Base-by-base conservation (phyloP, 2,329 filamentous ascomycete species). In the Arthrobotrys iridis region DNA sequence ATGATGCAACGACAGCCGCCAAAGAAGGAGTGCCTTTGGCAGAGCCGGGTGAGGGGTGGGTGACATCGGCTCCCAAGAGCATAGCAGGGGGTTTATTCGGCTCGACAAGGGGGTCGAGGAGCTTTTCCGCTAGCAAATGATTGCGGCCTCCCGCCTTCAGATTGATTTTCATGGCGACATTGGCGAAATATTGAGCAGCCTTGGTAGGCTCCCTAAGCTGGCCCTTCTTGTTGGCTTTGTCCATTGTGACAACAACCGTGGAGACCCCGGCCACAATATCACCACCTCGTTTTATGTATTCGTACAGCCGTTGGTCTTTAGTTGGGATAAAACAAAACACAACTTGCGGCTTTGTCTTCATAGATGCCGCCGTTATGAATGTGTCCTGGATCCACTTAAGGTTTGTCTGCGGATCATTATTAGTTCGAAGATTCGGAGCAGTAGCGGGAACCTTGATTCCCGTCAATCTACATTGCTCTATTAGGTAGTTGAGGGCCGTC, bases 51-150 rank as follows among this genome's bases (percentile, higher is more conserved):
- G 93, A 94, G 0, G 93, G 93, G 79, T 97, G 93, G 0, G 93
- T 96, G 0, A 97, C 93, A 79, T 97, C 93, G 77, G 95, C 90
- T 0, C 93, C 93, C 6, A 96, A 88, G 0, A 97, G 83, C 89
- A 97, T 97, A 0, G 93, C 96, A 13, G 70, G 70, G 26, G 70
- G 62, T 22, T 74, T 67, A 7, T 55, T 74, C 0, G 87, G 87
- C 33, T 90, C 85, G 41, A 84, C 83, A 64, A 93, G 82, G 0
- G 93, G 84, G 0, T 85, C 85, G 3, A 90, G 83, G 24, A 89
- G 86, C 0, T 84, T 79, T 8, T 82, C 76, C 1, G 82, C 81
- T 0, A 96, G 83, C 11, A 82, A 83, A 80, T 96, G 92, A 79
- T 94, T 94, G 10, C 86, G 83, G 0, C 91, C 91, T 0, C 91